Evolutionary conservation across 371 early-diverging fungal species (phyloP).

Genomic region (Blakeslea trispora): DNA sequence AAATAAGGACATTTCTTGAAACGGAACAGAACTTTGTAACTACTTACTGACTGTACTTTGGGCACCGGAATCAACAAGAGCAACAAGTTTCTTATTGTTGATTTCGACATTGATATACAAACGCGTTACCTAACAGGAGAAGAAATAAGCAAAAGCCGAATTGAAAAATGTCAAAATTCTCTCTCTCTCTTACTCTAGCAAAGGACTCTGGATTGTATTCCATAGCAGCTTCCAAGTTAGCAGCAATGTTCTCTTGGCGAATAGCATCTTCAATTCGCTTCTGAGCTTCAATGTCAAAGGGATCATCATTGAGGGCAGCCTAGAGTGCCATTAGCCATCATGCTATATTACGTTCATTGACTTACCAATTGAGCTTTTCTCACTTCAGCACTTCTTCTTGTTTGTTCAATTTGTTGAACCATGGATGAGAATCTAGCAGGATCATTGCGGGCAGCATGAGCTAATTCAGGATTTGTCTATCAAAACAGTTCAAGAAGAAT

Average conservation of each 20-base stretch:
- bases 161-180: no score
- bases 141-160: background rate
- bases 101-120: slow-evolving; percentile 89
- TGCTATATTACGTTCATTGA: no score
- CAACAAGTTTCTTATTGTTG: slow-evolving; percentile 86
- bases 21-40: no score
- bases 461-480: slow-evolving; percentile 74
- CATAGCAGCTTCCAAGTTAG: slow-evolving; percentile 89
- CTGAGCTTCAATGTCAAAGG: slow-evolving; percentile 91
- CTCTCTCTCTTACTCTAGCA: slow-evolving; percentile 68
- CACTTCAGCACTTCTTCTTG: slow-evolving; percentile 57
- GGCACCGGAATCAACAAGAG: slow-evolving; percentile 97
- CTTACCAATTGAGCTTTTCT: slow-evolving; percentile 59
- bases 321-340: background rate
- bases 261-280: slow-evolving; percentile 90
- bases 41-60: slow-evolving; percentile 93
- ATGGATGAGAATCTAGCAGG: slow-evolving; percentile 67
- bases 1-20: background rate
- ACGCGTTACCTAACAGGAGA: slow-evolving; percentile 67
- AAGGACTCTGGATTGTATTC: slow-evolving; percentile 96
- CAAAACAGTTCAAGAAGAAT: no score
- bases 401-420: slow-evolving; percentile 66
- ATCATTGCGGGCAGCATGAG: slow-evolving; percentile 66
- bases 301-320: slow-evolving; percentile 57
- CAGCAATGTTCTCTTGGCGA: slow-evolving; percentile 80